These are phyloP conservation scores for Phytophthora pisi DNA, from an alignment of 352 stramenopile species.

Conservation along the genomic window DNA sequence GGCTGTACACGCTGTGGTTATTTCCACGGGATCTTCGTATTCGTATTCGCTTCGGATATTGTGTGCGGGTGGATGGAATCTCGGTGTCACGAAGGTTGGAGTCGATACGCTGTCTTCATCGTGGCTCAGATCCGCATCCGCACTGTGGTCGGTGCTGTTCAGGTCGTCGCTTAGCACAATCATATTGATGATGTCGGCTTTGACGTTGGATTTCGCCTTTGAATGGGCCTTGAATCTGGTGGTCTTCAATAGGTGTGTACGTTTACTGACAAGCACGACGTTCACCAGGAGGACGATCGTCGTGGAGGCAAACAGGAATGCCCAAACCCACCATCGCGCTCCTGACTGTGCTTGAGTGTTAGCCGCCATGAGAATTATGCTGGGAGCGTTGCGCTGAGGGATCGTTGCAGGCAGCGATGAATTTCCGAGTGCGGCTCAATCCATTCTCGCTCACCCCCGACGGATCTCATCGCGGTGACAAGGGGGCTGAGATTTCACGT, in stretches of 20 bases:
- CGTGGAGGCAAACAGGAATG: background rate
- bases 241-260: background rate
- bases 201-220: background rate
- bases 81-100: background rate
- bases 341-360: background rate
- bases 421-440: background rate
- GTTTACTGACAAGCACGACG: background rate
- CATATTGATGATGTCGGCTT: background rate
- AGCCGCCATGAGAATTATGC: too few species aligned
- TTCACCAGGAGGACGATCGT: background rate
- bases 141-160: background rate
- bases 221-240: background rate
- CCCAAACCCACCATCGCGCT: background rate
- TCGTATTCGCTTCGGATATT: background rate
- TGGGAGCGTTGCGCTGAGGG: too few species aligned
- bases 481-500: background rate
- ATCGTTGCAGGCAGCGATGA: background rate
- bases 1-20: background rate
- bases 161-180: background rate
- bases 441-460: too few species aligned
- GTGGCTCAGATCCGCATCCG: too few species aligned
- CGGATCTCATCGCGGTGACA: too few species aligned
- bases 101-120: background rate
- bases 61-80: background rate
- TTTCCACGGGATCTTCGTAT: background rate